A percentile compares a stretch with the other conserved stretches of the same genome.
Evolutionary conservation across 129 eudicot genomes (phyloP).

Genomic region (Arctium minus): DNA sequence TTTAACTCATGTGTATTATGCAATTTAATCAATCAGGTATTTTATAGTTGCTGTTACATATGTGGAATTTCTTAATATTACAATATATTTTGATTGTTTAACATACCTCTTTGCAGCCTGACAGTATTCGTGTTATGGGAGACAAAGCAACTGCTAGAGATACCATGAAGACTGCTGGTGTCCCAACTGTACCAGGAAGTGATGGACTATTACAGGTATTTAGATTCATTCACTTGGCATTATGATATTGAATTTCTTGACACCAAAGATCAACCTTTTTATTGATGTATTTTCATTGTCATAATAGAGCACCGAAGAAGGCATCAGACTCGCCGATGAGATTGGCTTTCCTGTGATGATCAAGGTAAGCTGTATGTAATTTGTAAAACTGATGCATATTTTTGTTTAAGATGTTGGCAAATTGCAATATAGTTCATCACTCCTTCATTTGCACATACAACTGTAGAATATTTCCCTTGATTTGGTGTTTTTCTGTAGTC

Average conservation of each 20-base stretch:
- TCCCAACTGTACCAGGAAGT: conserved; percentile 97
- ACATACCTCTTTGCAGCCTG: conserved; percentile 63
- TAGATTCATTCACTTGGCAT: background rate
- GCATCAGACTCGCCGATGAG: conserved; percentile 67
- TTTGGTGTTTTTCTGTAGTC: background rate
- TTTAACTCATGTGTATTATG: background rate
- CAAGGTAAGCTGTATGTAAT: conserved; percentile 50
- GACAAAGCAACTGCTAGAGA: conserved; percentile 98
- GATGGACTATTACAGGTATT: conserved; percentile 83
- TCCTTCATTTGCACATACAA: background rate
- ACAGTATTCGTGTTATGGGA: conserved; percentile 94
- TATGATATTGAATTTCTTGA: background rate
- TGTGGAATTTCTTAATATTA: background rate
- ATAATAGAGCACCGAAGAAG: conserved; percentile 85
- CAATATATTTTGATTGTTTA: conserved; percentile 7
- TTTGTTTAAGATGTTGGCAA: background rate
- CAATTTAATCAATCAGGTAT: background rate
- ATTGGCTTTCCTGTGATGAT: conserved; percentile 97
- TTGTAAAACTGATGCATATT: background rate
- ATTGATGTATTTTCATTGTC: background rate
- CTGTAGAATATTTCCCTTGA: background rate
- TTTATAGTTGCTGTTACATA: background rate
- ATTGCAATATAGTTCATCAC: background rate
- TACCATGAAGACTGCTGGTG: conserved; percentile 98
- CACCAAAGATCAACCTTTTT: background rate